Evolutionary conservation across 352 stramenopile genomes (phyloP), one percentile per base, ranked within the genome.

Genomic region (Pythium vanterpoolii): DNA sequence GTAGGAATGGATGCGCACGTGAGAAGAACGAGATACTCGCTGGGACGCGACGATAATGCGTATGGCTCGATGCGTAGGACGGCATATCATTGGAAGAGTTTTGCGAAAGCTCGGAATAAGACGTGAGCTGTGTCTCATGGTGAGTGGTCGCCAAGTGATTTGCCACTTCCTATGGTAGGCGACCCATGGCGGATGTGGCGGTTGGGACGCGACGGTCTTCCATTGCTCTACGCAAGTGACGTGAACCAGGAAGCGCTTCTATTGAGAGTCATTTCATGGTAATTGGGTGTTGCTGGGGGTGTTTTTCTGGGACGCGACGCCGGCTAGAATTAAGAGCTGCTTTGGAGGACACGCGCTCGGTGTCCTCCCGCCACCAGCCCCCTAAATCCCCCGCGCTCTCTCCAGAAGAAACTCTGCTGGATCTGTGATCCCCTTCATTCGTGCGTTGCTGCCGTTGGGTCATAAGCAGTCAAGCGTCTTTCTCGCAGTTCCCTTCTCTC

Each of bases 311-410:
- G 69, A 76, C 60, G 47, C 30, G 69, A 53, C 44, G 42, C 53
- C 31, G 69, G 44, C 56, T 26, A 68, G 61, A 68, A 71, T 68
- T 71, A 48, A 65, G 55, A 73, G 68, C 36, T 49, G 53, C 46
- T 48, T 71, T 53, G 49, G 47, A 30, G 54, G 60, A 68, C 52
- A 62, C 33, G 27, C 21, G 16, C 26, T 2, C 4, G 18, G 28
- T 39, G 33, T 54, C 30, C 54, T 50, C 31, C 53, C 27, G 38
- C 47, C 38, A 50, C 27, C 27, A n/a, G n/a, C n/a, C n/a, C n/a
- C n/a, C n/a, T n/a, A 19, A 27, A 10, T 16, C 11, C n/a, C n/a
- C 21, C 21, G 5, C 40, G n/a, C 40, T 26, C 24, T 36, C 8
- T 24, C 23, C n/a, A 21, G 11, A 13, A 19, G 18, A n/a, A 36